Base-by-base conservation (phyloP, 306 rosid species). In the Hippophae rhamnoides region DNA sequence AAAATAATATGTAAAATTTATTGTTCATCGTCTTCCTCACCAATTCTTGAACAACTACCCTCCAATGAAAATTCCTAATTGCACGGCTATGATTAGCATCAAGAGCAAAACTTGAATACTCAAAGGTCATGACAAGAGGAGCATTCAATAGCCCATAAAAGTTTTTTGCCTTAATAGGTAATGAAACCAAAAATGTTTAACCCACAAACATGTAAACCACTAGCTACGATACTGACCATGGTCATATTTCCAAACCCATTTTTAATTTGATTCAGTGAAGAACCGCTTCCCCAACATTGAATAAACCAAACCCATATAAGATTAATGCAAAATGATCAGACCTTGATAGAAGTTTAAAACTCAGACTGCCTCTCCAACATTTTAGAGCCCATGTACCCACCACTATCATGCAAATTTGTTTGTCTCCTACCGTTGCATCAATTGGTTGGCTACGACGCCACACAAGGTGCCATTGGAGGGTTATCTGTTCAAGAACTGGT, bases 241-340 rank as follows among this genome's bases (percentile, higher is more conserved):
- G 94, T 45, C 61, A 75, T 62, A 64, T 81, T 79, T 10, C 66
- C 40, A 57, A 90, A 85, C 49, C 9, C 81, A 27, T 7, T 57
- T 66, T 87, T 67, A 38, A 87, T 81, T 52, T 3, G 8, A 5
- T 12, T 43, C 7, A 77, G 69, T 10, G 70, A 43, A 7, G 8
- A 23, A 26, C 25, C 7, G 57, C 23, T 58, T 7, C 97, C 97
- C 94, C 94, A 84, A 65, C 97, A 90, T 31, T 55, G 78, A 63
- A 90, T 81, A 87, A 87, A 1, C 75, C 85, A 12, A 54, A 70
- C 71, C 97, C 97, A 65, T 95, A 90, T 59, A 95, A 82, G 56
- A 87, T 74, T 0, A 84, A 87, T 41, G 5, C 8, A 43, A 84
- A 87, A 27, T 43, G 63, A 40, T 64, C 70, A 50, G 76, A 60